Evolutionary conservation across 176 grass and related monocot species (phyloP), one percentile per base, ranked within the genome.

Genomic region (Neostapfia colusana): DNA sequence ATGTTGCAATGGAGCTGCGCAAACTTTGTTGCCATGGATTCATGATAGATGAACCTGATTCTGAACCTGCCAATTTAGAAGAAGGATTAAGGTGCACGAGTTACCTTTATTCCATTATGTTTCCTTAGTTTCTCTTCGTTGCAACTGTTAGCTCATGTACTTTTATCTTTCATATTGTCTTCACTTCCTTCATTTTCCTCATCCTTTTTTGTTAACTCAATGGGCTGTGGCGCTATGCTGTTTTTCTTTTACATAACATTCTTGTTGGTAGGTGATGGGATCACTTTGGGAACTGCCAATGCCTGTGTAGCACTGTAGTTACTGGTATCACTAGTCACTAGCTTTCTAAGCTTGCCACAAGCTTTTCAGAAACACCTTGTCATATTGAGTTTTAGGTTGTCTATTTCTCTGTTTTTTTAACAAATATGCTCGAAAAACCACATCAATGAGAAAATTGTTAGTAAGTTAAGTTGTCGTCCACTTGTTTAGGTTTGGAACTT

Each of bases 11-110:
- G 96, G 96, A 99, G 77, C 75, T 99, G 63, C 96, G 96, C 41
- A 99, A 99, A 80, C 91, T 99, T 75, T 99, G 96, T 77, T 99
- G 96, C 66, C 96, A 99, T 90, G 96, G 66, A 72, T 99, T 92
- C 81, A 99, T 99, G 96, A 84, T 82, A 15, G 89, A 90, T 27
- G 96, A 99, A 82, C 92, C 96, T 77, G 87, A 88, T 53, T 84
- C 36, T 37, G 92, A 99, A 54, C 85, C 92, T 77, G 67, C 67
- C 49, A 87, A 86, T 87, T 14, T 61, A 69, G 89, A 92, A 87
- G 96, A 99, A 95, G 92, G 89, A 77, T 89, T 99, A 86, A 99
- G 91, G 96, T 97, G 81, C 66, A 82, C 54, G 11, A 25, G 13
- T 68, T 82, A 27, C 75, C 48, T 85, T 69, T 70, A 53, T 56